Conservation (phyloP, 2,329 filamentous ascomycete genomes). For the Aureobasidium leucospermi region DNA sequence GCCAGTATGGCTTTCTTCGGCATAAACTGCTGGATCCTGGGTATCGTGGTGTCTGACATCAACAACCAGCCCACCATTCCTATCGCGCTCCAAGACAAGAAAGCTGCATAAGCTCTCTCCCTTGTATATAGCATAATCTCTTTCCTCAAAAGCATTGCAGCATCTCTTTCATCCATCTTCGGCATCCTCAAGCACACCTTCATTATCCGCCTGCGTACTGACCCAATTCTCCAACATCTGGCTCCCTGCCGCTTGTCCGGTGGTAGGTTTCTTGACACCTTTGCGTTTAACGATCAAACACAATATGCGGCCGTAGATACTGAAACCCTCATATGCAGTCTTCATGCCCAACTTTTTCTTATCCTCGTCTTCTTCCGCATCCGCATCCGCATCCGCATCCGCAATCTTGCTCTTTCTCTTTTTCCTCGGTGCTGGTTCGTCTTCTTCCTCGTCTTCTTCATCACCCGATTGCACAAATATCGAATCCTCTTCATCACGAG, state of each 20-base stretch:
- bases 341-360: constrained; percentile 88
- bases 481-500: constrained; percentile 22
- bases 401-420: constrained; percentile 19
- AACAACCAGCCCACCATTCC: constrained; percentile 17
- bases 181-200: constrained; percentile 26
- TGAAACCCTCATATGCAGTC: constrained; percentile 89
- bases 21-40: constrained; percentile 81
- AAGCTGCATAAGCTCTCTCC: not conserved
- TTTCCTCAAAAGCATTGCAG: not conserved
- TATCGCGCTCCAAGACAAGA: not conserved
- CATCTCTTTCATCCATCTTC: constrained; percentile 16
- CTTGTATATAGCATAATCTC: not conserved
- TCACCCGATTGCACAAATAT: constrained; percentile 32
- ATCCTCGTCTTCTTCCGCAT: constrained; percentile 47
- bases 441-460: constrained; percentile 29
- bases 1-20: constrained; percentile 72
- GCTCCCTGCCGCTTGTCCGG: constrained; percentile 22
- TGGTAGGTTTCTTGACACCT: constrained; percentile 35
- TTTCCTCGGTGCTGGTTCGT: constrained; percentile 24
- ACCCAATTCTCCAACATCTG: constrained; percentile 36
- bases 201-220: constrained; percentile 29
- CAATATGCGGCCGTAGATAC: constrained; percentile 86
- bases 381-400: constrained; percentile 18
- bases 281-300: constrained; percentile 82
- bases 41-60: constrained; percentile 66